Base-by-base conservation (phyloP, 345 rosid genomes). In the Pistacia integerrima region DNA sequence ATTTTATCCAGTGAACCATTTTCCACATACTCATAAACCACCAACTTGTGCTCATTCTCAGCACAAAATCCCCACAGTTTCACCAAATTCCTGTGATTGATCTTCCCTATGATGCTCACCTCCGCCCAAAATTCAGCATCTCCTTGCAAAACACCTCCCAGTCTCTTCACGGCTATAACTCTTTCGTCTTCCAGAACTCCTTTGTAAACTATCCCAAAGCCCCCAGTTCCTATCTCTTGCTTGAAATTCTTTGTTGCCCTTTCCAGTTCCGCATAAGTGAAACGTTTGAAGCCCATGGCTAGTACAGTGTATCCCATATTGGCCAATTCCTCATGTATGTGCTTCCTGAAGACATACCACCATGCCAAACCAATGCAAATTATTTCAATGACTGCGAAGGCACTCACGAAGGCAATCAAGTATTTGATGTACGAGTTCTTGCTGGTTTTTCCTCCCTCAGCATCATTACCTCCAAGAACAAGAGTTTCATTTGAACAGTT, bases 111-210 rank as follows among this genome's bases (percentile, higher is more conserved):
- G 56, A 77, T 67, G 78, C 74, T 69, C 18, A 84, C 82, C 41
- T 81, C 87, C 20, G 87, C 80, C 80, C 80, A 72, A 56, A 84
- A 84, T 51, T 72, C 72, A 36, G 69, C 61, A 6, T 80, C 78
- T 48, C 79, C 86, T 78, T 80, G 84, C 48, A 67, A 25, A 18
- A 73, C 59, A 6, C 77, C 73, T 66, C 78, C 80, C 16, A 84
- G 77, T 64, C 80, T 68, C 64, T 84, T 84, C 8, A 84, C 82
- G 4, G 84, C 82, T 28, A 78, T 68, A 41, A n/a, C 71, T 46
- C 74, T 69, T 38, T 76, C 62, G 22, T 74, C 72, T 0, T 57
- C 61, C n/a, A 81, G 64, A 51, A 44, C 41, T 14, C 82, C 82
- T 73, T 64, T 65, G 67, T 71, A 81, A 12, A 81, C 84, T 3